Base-by-base conservation (phyloP, 768 basidiomycete species). In the Galerina marginata region DNA sequence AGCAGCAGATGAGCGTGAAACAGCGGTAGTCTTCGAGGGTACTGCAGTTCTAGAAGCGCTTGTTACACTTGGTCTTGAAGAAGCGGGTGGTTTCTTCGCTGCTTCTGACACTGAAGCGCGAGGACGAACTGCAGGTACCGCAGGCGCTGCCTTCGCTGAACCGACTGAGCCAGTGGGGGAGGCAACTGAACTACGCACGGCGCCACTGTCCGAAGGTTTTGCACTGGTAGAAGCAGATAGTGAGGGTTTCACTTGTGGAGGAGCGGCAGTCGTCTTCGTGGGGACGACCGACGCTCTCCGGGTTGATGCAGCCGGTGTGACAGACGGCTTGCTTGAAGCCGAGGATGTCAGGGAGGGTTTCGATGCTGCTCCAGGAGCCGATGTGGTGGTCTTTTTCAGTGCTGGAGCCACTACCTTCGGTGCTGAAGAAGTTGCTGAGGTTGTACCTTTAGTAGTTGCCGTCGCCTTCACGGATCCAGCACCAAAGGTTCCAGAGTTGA, bases 21-120 rank as follows among this genome's bases (percentile, higher is more conserved):
- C 37, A 48, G 69, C 60, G 5, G 67, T 59, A 37, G 77, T 65
- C 33, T 78, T 77, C 2, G 78, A 54, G 43, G 76, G 40, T 40
- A 69, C 60, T 20, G 78, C 58, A 56, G 79, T 64, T 56, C 75
- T 77, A 7, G 69, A 61, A 47, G 77, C 65, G 29, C 74, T 69
- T 26, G 83, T 57, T 39, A 83, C 59, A 66, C 75, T 85, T 58
- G 77, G 75, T 37, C 80, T 77, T 23, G 83, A 75, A 25, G 75
- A 72, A 25, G 77, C 64, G 33, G 75, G 74, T 6, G 83, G 71
- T 66, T 83, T 84, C 74, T 80, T 88, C 38, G 84, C 81, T 26
- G 83, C 84, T 25, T 90, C 91, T 14, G 90, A 86, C 42, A 92
- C 80, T 14, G 86, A 81, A 23, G 89, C 86, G 63, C 89, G 86